Conservation (phyloP, 352 stramenopile species). For the Peronospora belbahrii region DNA sequence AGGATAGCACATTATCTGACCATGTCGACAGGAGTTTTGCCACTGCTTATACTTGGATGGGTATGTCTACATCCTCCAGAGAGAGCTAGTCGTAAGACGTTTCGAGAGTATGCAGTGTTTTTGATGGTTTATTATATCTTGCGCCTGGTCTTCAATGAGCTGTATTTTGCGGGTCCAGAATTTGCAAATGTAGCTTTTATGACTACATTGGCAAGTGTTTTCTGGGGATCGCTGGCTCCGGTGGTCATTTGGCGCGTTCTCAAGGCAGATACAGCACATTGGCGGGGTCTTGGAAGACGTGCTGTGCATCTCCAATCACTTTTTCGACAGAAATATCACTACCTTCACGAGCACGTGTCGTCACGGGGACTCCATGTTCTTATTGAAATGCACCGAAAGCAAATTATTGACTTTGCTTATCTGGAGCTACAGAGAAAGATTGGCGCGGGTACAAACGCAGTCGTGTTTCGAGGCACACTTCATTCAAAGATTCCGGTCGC, state of each 20-base stretch:
- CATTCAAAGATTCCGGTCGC: conserved; percentile 47
- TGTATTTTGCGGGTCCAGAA: conserved; percentile 23
- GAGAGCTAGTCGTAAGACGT: conserved; percentile 34
- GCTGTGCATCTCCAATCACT: conserved; percentile 45
- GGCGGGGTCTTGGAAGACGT: conserved; percentile 51
- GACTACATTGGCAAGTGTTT: conserved; percentile 31
- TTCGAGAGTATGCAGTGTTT: conserved; percentile 60
- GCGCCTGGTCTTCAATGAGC: conserved; percentile 32
- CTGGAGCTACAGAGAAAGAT: conserved; percentile 40
- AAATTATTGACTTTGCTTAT: conserved; percentile 61
- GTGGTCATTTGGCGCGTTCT: conserved; percentile 68
- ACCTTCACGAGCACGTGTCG: conserved; percentile 48
- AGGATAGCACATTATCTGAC: conserved; percentile 29
- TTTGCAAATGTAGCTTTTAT: conserved; percentile 24
- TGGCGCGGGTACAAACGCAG: conserved; percentile 42
- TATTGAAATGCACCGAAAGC: conserved; percentile 60
- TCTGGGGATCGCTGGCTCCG: conserved; percentile 46
- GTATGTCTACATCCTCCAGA: conserved; percentile 34
- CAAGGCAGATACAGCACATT: conserved; percentile 64
- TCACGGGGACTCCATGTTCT: conserved; percentile 55
- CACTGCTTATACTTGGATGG: conserved; percentile 39
- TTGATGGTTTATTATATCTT: conserved; percentile 34
- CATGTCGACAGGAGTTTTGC: conserved; percentile 25
- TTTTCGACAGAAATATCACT: conserved; percentile 42
- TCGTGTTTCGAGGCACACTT: conserved; percentile 58